Evolutionary conservation across 208 protist genomes (phyloP), one percentile per base, ranked within the genome.

Genomic region (Crithidia expoeki): DNA sequence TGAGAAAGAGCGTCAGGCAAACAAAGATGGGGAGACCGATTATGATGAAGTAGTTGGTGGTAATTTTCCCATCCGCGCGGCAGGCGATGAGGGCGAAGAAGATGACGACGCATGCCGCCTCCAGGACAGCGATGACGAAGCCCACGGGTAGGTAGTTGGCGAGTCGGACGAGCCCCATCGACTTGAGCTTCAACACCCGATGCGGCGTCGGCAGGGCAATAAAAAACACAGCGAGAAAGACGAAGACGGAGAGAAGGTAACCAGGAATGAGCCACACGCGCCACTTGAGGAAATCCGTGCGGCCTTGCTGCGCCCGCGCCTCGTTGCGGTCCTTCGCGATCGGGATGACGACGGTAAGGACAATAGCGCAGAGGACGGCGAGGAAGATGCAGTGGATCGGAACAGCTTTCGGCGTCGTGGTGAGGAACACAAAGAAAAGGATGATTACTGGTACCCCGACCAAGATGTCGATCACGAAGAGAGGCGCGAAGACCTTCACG

Each of bases 291-390:
- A 66, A 87, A 60, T 88, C 72, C 14, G 61, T 77, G 23, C 60
- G 70, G n/a, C 76, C 76, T 47, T 33, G 57, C 4, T 58, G 27
- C 21, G 38, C 44, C 19, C 47, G 62, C 4, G 47, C 36, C 53
- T 89, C 81, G 52, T 92, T 94, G 30, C 71, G 58, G 53, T 94
- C 84, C 62, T 92, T 92, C 21, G 57, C 67, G 46, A 94, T 79
- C 40, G 89, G 89, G 3, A 90, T 72, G 21, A 94, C 34, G 63
- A 94, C 83, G 19, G 53, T 81, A n/a, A 89, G 51, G 11, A 80
- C 53, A 14, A 94, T 32, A 16, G 79, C 44, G 56, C 73, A 89
- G 30, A 86, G 25, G 1, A 79, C 23, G 14, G 69, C 53, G 25
- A 85, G 32, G 34, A 75, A 52, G 12, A 74, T 6, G 50, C 50